Base-by-base conservation (phyloP, 768 basidiomycete genomes). In the Calvatia gigantea region DNA sequence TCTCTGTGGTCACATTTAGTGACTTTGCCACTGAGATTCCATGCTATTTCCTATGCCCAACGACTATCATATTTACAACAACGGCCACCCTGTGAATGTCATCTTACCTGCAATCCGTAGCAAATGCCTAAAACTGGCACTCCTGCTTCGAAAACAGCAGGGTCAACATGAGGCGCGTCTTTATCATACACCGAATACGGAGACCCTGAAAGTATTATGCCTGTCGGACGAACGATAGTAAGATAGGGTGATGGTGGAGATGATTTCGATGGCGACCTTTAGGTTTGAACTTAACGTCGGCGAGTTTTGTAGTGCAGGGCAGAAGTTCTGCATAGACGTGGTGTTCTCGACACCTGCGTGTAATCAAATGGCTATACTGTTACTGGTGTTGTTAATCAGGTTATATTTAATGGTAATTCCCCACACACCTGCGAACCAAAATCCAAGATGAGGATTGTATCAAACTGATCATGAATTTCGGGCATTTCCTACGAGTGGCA, bases 251-350 rank as follows among this genome's bases (percentile, higher is more conserved):
- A 45, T 29, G 42, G 17, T 17, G 35, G 43, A 31, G 48, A 43
- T 44, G n/a, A n/a, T 11, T 8, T 41, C 25, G 39, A 53, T 1
- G 42, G 43, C 23, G 54, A 93, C 96, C 97, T 77, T 94, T 96
- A 0, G 97, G 97, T 68, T 89, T 93, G 82, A 97, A 98, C 27
- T 80, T 80, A 32, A 99, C 72, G 54, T 98, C 93, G 59, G 82
- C 79, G 58, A 98, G 79, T 72, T 88, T 90, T 27, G 89, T 87
- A 1, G 97, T 99, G 70, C 97, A 99, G 23, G 97, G 94, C 83
- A 97, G 83, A 65, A 99, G 79, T 75, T 99, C 97, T 49, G 96
- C 96, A 67, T 98, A 98, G 52, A 99, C 93, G 53, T 93, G 92
- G 66, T 94, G 82, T 71, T 99, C 97, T 67, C 97, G 87, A 81